Base-by-base conservation (phyloP, 768 basidiomycete species). In the Obba rivulosa region DNA sequence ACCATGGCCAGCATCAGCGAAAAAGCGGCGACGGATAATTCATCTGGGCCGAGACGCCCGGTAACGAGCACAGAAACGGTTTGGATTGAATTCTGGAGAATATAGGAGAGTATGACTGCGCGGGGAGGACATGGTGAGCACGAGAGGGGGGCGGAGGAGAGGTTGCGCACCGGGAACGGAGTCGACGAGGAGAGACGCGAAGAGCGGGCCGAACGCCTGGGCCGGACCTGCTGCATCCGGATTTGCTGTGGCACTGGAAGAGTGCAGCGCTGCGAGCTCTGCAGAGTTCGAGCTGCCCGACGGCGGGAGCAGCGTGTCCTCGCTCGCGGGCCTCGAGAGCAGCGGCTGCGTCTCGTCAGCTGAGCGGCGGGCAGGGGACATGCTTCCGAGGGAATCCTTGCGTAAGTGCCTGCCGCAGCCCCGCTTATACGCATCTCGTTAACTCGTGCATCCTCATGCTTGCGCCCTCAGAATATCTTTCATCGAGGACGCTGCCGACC, bases 1-100 rank as follows among this genome's bases (percentile, higher is more conserved):
- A 87, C 86, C 60, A 80, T 85, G 13, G 85, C 85, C 56, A 89
- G 66, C 85, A 88, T 88, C 60, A 85, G 67, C 23, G 83, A 75
- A 57, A 87, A 84, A 37, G 87, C 85, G 11, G 87, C 76, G 2
- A 78, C 80, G 1, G 85, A 85, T 14, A 89, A 69, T 57, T 85
- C 80, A 53, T 81, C 69, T 17, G 85, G 78, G 2, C 87, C 85
- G 8, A 88, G 72, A 17, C 79, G 78, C 21, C 85, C 84, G 10
- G 75, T 76, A 54, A 87, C 73, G 28, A 85, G 55, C 44, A 87
- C 73, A 16, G 83, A 77, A 16, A 72, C 67, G 3, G 84, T 83
- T 62, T 87, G 86, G 34, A 85, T 74, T 3, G 85, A 87, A 58
- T 86, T 85, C 63, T 88, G 86, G 18, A 87, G 67, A 25, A 77